A percentile compares a stretch with the other conserved stretches of the same genome.
Evolutionary conservation across 2,329 filamentous ascomycete genomes (phyloP).

Genomic region (Trichoderma sp.): DNA sequence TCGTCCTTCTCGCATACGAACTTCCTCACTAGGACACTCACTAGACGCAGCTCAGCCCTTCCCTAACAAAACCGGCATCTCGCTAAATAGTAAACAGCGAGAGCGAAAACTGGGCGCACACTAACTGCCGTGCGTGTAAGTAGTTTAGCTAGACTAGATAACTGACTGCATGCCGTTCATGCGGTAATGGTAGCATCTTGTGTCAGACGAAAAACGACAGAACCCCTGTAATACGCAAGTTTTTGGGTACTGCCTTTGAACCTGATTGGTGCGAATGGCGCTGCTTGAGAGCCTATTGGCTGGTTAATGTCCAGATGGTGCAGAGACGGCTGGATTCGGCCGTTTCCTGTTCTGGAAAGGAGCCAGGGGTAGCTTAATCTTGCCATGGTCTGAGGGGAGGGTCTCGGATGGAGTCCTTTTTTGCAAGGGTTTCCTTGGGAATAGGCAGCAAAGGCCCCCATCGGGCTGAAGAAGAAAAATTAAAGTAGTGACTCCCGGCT

Average conservation of each 20-base stretch:
- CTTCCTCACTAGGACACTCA: background rate
- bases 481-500: background rate
- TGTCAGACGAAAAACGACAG: no score
- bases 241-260: background rate
- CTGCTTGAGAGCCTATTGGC: background rate
- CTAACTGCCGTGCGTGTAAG: background rate
- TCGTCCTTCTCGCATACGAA: background rate
- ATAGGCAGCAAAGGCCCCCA: background rate
- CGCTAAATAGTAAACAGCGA: background rate
- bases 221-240: background rate
- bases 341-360: constrained; percentile 5
- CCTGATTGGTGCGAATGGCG: background rate
- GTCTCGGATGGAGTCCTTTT: background rate
- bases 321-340: background rate
- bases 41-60: background rate
- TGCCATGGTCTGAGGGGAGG: background rate
- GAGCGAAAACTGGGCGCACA: background rate
- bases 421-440: background rate
- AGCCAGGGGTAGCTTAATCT: constrained; percentile 11
- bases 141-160: no score
- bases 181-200: no score
- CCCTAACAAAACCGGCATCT: background rate
- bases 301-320: background rate
- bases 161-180: no score
- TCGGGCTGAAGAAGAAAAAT: background rate